These are phyloP conservation scores for Didymellaceae sp. DNA, from an alignment of 2,329 filamentous ascomycete species.

Conservation along the genomic window DNA sequence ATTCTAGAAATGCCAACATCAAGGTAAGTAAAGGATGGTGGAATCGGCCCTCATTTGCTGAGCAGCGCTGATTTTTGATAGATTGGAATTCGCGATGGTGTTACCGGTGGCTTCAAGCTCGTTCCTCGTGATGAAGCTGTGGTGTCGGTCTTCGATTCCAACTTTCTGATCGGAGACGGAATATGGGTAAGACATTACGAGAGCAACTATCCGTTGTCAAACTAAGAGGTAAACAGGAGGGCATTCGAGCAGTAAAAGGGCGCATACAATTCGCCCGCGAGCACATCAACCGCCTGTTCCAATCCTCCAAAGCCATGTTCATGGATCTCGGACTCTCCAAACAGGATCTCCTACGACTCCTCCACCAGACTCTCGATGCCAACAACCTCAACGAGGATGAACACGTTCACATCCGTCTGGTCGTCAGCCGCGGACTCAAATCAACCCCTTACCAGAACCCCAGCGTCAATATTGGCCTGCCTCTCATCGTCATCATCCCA, in stretches of 20 bases:
- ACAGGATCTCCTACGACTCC: not conserved
- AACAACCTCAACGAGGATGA: not conserved
- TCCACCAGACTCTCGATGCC: not conserved
- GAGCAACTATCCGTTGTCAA: not conserved
- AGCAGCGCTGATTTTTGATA: not conserved
- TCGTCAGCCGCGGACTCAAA: not conserved
- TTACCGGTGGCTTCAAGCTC: not conserved
- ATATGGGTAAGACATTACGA: not conserved
- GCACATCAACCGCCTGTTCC: conserved; percentile 2
- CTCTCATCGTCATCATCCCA: conserved; percentile 4
- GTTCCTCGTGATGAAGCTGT: not conserved
- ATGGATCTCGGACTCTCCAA: conserved; percentile 1
- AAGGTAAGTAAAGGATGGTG: not conserved
- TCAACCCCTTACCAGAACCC: conserved; percentile 1
- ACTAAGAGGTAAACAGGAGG: not conserved
- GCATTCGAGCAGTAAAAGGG: conserved; percentile 1
- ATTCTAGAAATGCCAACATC: not conserved
- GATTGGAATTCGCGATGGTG: conserved; percentile 2
- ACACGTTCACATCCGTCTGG: conserved; percentile 3
- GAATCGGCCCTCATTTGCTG: not conserved
- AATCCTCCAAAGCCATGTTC: conserved; percentile 4
- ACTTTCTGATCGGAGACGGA: not conserved
- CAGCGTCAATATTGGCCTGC: conserved; percentile 3
- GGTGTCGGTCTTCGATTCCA: conserved; percentile 2
- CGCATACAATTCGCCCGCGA: conserved; percentile 3